Conservation (phyloP, 2,329 filamentous ascomycete genomes). For the Xylariaceae sp. region DNA sequence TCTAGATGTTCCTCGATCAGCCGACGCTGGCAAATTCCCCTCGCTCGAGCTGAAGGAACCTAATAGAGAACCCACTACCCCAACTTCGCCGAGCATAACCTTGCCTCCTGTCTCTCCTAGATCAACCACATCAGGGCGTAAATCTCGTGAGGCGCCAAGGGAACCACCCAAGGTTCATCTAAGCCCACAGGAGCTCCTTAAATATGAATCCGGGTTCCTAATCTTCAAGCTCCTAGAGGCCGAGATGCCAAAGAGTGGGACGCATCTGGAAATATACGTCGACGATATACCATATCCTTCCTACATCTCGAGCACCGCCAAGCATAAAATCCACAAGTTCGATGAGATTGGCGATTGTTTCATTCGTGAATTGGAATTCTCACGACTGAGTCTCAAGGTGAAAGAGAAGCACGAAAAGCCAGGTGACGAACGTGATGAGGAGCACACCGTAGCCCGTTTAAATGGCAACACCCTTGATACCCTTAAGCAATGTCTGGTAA, state of each 20-base stretch:
- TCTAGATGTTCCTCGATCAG: conserved; percentile 39
- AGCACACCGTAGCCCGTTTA: conserved; percentile 79
- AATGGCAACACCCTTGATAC: conserved; percentile 85
- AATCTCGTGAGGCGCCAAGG: conserved; percentile 55
- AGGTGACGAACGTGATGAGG: conserved; percentile 65
- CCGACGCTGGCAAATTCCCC: conserved; percentile 50
- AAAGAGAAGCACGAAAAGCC: conserved; percentile 78
- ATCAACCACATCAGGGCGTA: conserved; percentile 37
- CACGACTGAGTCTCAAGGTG: conserved; percentile 84
- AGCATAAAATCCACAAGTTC: conserved; percentile 69
- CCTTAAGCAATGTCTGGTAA: conserved; percentile 81
- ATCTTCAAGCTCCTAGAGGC: conserved; percentile 94
- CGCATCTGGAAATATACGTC: conserved; percentile 84
- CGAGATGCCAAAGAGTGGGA: conserved; percentile 75
- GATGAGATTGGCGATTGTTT: conserved; percentile 95
- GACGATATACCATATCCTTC: conserved; percentile 94
- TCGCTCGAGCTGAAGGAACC: conserved; percentile 38
- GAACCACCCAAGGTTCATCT: conserved; percentile 77
- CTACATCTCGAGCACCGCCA: conserved; percentile 79
- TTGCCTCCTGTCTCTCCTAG: conserved; percentile 45
- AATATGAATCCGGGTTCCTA: conserved; percentile 88
- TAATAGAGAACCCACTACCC: conserved; percentile 32
- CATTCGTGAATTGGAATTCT: conserved; percentile 96
- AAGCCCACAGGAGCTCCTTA: conserved; percentile 75
- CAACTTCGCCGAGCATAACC: conserved; percentile 45